Conservation (phyloP, 768 basidiomycete species). For the Macrolepiota dolichaula region DNA sequence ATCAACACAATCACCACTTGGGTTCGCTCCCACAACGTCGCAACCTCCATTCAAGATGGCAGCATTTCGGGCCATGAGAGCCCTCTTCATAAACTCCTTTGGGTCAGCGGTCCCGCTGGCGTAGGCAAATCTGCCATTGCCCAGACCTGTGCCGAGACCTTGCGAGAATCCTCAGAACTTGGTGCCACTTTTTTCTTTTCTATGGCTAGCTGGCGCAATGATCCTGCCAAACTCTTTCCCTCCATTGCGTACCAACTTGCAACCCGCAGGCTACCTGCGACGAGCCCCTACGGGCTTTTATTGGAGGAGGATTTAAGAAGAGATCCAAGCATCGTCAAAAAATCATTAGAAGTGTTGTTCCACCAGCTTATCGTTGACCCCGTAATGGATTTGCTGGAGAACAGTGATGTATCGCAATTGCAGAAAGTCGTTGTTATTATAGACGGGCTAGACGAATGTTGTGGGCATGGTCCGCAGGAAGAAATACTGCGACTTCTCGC, state of each 20-base stretch:
- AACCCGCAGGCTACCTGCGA: background rate
- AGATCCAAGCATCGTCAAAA: slow-evolving; percentile 16
- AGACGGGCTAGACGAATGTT: slow-evolving; percentile 28
- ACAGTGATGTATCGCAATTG: background rate
- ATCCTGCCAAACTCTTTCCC: slow-evolving; percentile 22
- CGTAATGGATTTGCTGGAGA: background rate
- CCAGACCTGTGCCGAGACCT: slow-evolving; percentile 20
- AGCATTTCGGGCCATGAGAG: background rate
- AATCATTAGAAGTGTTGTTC: slow-evolving; percentile 15
- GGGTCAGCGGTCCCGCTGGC: slow-evolving; percentile 23
- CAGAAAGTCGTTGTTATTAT: slow-evolving; percentile 15
- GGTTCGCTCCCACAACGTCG: slow-evolving; percentile 1
- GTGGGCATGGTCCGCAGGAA: slow-evolving; percentile 9
- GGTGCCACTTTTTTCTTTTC: slow-evolving; percentile 35
- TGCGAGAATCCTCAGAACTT: slow-evolving; percentile 15
- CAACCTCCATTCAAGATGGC: background rate
- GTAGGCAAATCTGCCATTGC: slow-evolving; percentile 26
- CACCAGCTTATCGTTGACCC: slow-evolving; percentile 16
- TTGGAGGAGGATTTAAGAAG: slow-evolving; percentile 12
- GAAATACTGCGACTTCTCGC: slow-evolving; percentile 14
- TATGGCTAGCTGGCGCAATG: slow-evolving; percentile 21
- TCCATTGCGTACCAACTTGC: slow-evolving; percentile 29
- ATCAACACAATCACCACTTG: background rate
- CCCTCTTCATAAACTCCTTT: slow-evolving; percentile 6
- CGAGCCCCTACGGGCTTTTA: background rate